phyloP scores from a whole-genome alignment of 2,329 filamentous ascomycete genomes.

The Monosporascus sp. region DNA sequence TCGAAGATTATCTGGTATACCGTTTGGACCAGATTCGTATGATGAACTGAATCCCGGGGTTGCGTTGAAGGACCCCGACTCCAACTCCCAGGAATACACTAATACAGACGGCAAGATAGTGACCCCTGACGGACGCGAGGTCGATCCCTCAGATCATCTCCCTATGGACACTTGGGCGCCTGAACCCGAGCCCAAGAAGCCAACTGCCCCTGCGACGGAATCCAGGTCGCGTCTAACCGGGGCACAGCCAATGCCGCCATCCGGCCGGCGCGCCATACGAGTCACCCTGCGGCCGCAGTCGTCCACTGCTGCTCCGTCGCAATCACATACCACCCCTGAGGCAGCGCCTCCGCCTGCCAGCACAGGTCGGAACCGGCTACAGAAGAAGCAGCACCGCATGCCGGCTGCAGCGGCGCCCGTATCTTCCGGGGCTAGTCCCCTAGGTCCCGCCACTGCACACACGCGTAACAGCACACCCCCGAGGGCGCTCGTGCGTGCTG shows the following conservation, averaged over 20 bases:
- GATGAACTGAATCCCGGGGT: slow-evolving; percentile 62
- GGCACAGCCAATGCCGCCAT: slow-evolving; percentile 46
- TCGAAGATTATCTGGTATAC: slow-evolving; percentile 54
- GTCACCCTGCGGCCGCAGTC: slow-evolving; percentile 47
- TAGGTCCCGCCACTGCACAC: slow-evolving; percentile 48
- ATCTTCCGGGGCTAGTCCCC: slow-evolving; percentile 40
- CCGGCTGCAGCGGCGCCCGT: slow-evolving; percentile 36
- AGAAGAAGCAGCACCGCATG: slow-evolving; percentile 53
- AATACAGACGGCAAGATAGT: slow-evolving; percentile 66
- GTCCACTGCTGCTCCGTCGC: slow-evolving; percentile 40
- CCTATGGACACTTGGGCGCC: slow-evolving; percentile 74
- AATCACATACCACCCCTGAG: slow-evolving; percentile 32
- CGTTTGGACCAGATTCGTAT: slow-evolving; percentile 73
- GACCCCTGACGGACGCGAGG: slow-evolving; percentile 67
- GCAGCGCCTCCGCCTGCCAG: slow-evolving; percentile 28
- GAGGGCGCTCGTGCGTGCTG: slow-evolving; percentile 38
- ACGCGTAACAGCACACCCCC: slow-evolving; percentile 45
- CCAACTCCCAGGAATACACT: slow-evolving; percentile 34
- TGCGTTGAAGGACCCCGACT: slow-evolving; percentile 26
- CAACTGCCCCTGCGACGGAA: slow-evolving; percentile 13
- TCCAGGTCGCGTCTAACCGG: slow-evolving; percentile 42
- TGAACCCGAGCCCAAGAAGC: slow-evolving; percentile 62
- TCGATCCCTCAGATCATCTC: slow-evolving; percentile 76
- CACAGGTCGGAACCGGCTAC: slow-evolving; percentile 53
- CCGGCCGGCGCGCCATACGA: slow-evolving; percentile 47